Conservation (phyloP, 139 green algal species). For the Ettlia oleoabundans region DNA sequence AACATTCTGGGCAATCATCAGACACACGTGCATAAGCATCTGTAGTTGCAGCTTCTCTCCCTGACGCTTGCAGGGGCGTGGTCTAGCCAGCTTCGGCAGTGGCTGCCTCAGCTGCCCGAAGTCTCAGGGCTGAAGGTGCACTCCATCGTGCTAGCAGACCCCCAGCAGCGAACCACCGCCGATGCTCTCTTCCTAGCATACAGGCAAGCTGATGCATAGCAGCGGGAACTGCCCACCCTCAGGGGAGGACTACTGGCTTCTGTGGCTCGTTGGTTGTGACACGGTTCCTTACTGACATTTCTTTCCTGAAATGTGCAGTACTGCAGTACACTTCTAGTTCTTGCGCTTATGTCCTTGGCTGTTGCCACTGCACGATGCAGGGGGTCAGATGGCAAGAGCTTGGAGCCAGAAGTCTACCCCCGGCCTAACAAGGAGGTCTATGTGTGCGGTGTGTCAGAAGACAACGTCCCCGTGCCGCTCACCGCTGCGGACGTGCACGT, state of each 20-base stretch:
- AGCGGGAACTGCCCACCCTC: too few relatives aligned
- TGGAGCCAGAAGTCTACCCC: slow-evolving; percentile 85
- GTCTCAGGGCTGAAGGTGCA: slow-evolving; percentile 75
- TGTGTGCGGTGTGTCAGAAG: slow-evolving; percentile 69
- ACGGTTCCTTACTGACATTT: too few relatives aligned
- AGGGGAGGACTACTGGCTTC: too few relatives aligned
- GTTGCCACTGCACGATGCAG: slow-evolving; percentile 2
- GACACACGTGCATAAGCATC: too few relatives aligned
- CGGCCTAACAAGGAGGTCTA: slow-evolving; percentile 80
- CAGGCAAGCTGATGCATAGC: too few relatives aligned
- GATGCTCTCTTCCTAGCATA: slow-evolving; percentile 63
- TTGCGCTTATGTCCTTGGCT: too few relatives aligned
- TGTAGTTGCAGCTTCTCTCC: neutral
- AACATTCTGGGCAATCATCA: too few relatives aligned
- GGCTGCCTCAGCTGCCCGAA: slow-evolving; percentile 51
- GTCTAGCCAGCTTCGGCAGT: slow-evolving; percentile 48
- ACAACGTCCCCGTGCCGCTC: slow-evolving; percentile 52
- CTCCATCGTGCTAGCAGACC: slow-evolving; percentile 70
- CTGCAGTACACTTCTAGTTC: too few relatives aligned
- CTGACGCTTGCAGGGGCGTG: slow-evolving; percentile 58
- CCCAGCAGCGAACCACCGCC: slow-evolving; percentile 34
- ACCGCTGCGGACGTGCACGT: slow-evolving; percentile 54
- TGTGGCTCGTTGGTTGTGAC: too few relatives aligned
- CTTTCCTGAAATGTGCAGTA: too few relatives aligned
- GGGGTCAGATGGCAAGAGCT: slow-evolving; percentile 23